phyloP scores from a whole-genome alignment of 139 green algal genomes.

The Tetradesmus lagerheimii region DNA sequence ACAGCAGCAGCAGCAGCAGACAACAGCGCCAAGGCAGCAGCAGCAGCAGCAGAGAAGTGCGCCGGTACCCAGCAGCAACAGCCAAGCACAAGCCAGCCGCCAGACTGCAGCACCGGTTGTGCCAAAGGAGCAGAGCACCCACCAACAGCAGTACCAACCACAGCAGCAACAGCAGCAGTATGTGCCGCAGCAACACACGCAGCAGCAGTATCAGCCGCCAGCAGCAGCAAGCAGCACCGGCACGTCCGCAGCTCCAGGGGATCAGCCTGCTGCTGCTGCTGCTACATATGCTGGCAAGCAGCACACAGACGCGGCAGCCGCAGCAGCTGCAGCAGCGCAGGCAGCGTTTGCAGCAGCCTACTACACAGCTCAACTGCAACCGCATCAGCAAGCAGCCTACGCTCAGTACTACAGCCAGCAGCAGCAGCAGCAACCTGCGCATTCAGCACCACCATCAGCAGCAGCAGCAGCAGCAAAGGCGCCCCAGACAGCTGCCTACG shows the following conservation, averaged over 20 bases:
- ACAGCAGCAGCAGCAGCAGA: too few relatives aligned
- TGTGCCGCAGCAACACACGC: background rate
- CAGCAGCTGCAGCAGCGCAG: background rate
- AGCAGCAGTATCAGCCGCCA: background rate
- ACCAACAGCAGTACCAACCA: background rate
- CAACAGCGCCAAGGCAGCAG: background rate
- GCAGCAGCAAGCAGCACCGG: background rate
- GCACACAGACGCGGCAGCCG: background rate
- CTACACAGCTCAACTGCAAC: background rate
- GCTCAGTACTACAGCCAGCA: background rate
- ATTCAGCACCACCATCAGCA: background rate
- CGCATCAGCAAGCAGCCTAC: background rate
- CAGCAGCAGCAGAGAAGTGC: background rate
- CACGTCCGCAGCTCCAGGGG: background rate
- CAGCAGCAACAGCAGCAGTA: slow-evolving; percentile 5
- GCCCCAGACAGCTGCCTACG: background rate
- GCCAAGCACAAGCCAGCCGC: background rate
- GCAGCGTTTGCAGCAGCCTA: background rate
- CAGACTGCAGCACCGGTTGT: background rate
- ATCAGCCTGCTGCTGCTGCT: background rate
- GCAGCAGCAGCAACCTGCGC: background rate
- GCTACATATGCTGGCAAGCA: background rate
- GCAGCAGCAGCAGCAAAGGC: background rate
- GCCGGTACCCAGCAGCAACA: background rate
- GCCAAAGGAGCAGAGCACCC: background rate